Percentiles rank a stretch among this genome's conserved stretches.
Conservation (phyloP, 352 stramenopile species). For the Phytophthora europaea region DNA sequence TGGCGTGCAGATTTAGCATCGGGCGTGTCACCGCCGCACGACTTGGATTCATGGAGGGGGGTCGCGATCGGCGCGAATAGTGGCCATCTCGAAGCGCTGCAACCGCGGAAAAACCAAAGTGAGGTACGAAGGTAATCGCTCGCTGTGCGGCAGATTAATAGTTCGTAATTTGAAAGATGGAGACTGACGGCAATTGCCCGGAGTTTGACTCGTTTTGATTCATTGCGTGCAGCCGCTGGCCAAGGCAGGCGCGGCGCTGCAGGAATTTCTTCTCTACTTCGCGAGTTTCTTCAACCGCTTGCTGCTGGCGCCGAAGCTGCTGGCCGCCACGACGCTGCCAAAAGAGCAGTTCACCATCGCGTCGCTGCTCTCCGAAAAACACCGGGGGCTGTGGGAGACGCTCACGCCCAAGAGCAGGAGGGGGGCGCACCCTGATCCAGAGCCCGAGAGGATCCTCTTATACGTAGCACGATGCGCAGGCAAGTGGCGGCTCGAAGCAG, state of each 20-base stretch:
- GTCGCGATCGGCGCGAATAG: too few relatives aligned
- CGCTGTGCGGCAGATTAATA: too few relatives aligned
- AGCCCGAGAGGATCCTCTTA: slow-evolving; percentile 32
- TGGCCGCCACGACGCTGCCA: slow-evolving; percentile 73
- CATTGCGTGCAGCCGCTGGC: slow-evolving; percentile 53
- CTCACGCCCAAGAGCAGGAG: slow-evolving; percentile 34
- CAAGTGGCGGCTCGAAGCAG: too few relatives aligned
- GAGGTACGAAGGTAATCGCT: too few relatives aligned
- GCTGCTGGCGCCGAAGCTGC: slow-evolving; percentile 75
- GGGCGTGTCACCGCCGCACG: too few relatives aligned
- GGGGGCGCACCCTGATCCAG: slow-evolving; percentile 15
- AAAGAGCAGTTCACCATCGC: slow-evolving; percentile 87
- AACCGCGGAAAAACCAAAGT: too few relatives aligned
- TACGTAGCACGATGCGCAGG: neutral
- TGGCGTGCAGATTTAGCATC: too few relatives aligned
- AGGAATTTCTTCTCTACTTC: slow-evolving; percentile 74
- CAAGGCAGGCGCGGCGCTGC: slow-evolving; percentile 66
- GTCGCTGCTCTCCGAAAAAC: slow-evolving; percentile 85
- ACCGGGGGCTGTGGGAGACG: slow-evolving; percentile 66
- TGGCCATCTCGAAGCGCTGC: too few relatives aligned
- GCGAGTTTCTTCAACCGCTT: slow-evolving; percentile 87
- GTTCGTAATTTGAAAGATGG: too few relatives aligned
- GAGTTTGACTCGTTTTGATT: too few relatives aligned
- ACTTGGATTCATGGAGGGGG: too few relatives aligned
- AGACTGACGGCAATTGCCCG: too few relatives aligned